Percentiles rank a stretch among this genome's conserved stretches.
Evolutionary conservation across 1,284 basidiomycete genomes (phyloP).

Genomic region (Ustilago xerochloae): DNA sequence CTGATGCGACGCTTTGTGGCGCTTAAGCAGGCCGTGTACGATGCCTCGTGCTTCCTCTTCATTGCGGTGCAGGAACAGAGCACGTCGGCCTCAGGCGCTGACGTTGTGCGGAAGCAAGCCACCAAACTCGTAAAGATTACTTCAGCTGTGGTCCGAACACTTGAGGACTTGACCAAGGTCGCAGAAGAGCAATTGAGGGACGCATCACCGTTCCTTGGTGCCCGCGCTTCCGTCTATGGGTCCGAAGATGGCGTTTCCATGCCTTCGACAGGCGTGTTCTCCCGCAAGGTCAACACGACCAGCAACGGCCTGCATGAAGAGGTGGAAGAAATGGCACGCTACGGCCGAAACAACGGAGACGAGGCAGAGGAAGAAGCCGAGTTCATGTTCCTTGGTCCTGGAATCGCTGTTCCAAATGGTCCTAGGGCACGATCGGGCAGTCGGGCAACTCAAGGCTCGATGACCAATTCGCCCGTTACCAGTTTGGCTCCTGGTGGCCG

Average conservation of each 20-base stretch:
- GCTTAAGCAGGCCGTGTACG: conserved; percentile 57
- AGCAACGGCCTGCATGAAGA: conserved; percentile 47
- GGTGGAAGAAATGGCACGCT: conserved; percentile 36
- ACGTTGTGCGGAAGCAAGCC: background rate
- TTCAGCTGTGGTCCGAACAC: conserved; percentile 18
- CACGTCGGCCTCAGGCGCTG: background rate
- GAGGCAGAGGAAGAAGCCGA: conserved; percentile 38
- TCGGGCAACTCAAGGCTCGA: conserved; percentile 20
- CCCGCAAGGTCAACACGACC: conserved; percentile 30
- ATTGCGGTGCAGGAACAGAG: conserved; percentile 44
- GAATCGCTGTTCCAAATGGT: conserved; percentile 58
- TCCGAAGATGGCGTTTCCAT: conserved; percentile 35
- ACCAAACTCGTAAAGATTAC: conserved; percentile 23
- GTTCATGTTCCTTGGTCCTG: conserved; percentile 61
- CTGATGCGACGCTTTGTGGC: conserved; percentile 39
- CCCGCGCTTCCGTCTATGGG: conserved; percentile 54
- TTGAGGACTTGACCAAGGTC: conserved; percentile 32
- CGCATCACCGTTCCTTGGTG: conserved; percentile 48
- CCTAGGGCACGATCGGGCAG: conserved; percentile 36
- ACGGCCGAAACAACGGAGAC: conserved; percentile 15
- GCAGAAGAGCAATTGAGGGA: conserved; percentile 51
- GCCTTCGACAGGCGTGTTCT: conserved; percentile 37
- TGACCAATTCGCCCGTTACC: conserved; percentile 32
- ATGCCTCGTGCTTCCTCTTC: conserved; percentile 39
- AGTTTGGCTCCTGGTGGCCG: conserved; percentile 25